Evolutionary conservation across 495 filamentous ascomycete genomes (phyloP), one percentile per base, ranked within the genome.

Genomic region (Zalerion maritima): DNA sequence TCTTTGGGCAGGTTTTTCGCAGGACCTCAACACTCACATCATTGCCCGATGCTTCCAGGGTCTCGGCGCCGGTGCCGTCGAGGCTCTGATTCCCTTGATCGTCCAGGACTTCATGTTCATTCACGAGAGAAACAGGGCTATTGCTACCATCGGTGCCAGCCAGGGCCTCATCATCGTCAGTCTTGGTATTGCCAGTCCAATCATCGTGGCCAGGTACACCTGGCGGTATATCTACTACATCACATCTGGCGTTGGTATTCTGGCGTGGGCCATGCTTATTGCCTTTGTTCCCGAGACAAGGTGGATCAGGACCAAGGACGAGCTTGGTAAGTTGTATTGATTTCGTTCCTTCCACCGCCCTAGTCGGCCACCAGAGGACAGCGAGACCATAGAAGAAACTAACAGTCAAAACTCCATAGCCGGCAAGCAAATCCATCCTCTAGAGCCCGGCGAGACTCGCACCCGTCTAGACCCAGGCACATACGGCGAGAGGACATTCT

Each of bases 341-440:
- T 12, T 3, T 6, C 12, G 14, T 6, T 14, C 8, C 5, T 12
- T 12, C 10, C 6, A 6, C 19, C 17, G 25, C 7, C 12, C 10
- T 5, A 11, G 5, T 11, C 8, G 11, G 21, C n/a, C n/a, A n/a
- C n/a, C n/a, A n/a, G n/a, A n/a, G n/a, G n/a, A n/a, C n/a, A n/a
- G n/a, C n/a, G n/a, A 11, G 21, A 8, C 21, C 8, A 5, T 14
- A 40, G 42, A 28, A 40, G 45, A 40, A 37, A n/a, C n/a, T n/a
- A 18, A 5, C 6, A 13, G 12, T 26, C 23, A 13, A 9, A 8
- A 3, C 15, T 14, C 15, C 13, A 14, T 13, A 34, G 32, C 14
- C 11, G 32, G 32, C 3, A 24, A 34, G 14, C 10, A 17, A 2
- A 15, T 34, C 0, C 29, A 26, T 24, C 32, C 32, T 11, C 16